Percentiles rank a stretch among this genome's conserved stretches.
These are phyloP conservation scores for Styphnolobium japonicum DNA, from an alignment of 306 rosid species.

Conservation along the genomic window DNA sequence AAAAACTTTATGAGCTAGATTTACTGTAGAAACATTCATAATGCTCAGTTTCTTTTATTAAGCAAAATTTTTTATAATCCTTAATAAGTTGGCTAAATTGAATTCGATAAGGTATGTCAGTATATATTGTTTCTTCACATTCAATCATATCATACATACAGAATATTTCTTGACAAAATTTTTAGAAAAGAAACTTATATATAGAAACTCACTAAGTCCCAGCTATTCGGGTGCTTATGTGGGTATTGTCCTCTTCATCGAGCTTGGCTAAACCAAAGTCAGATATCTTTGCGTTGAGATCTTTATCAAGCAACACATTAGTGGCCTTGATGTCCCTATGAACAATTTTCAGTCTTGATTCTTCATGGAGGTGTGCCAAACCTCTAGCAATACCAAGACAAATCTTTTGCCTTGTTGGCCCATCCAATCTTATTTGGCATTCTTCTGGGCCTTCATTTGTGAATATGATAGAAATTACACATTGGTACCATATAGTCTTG, in stretches of 20 bases:
- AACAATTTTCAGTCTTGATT: too few species aligned
- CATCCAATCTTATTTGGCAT: constrained; percentile 20
- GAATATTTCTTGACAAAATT: not conserved
- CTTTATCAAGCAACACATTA: too few species aligned
- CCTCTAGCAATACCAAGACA: constrained; percentile 52
- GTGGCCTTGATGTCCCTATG: too few species aligned
- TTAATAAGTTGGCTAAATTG: not conserved
- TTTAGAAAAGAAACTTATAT: constrained; percentile 6
- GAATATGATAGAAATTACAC: too few species aligned
- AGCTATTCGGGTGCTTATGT: too few species aligned
- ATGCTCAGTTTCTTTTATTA: too few species aligned
- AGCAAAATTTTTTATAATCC: too few species aligned
- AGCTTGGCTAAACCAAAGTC: too few species aligned
- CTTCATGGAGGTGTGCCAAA: constrained; percentile 55
- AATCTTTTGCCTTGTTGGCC: constrained; percentile 48
- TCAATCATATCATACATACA: not conserved
- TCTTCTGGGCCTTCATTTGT: too few species aligned
- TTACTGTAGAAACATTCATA: not conserved
- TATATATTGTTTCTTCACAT: not conserved
- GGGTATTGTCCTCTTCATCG: too few species aligned
- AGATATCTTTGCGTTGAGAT: too few species aligned
- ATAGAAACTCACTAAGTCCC: too few species aligned
- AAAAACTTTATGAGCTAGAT: not conserved
- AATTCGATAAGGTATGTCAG: not conserved
- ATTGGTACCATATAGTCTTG: not conserved